Evolutionary conservation across 2,329 filamentous ascomycete genomes (phyloP).

Genomic region (Arthrobotrys sphaeroides): DNA sequence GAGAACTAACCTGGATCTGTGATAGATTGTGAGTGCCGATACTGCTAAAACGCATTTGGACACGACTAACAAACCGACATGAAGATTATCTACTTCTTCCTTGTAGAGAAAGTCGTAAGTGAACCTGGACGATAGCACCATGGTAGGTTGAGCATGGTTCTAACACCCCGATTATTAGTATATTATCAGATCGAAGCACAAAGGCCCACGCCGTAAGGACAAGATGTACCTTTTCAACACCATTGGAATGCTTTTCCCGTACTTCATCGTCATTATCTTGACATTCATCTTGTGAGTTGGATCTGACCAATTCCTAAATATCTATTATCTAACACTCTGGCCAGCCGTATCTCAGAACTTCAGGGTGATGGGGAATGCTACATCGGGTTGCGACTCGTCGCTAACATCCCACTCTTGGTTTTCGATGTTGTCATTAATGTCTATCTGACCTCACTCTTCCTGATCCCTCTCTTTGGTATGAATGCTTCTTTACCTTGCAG

Average conservation of each 20-base stretch:
- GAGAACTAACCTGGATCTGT: too few species aligned
- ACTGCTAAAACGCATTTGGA: neutral
- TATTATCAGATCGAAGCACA: conserved; percentile 68
- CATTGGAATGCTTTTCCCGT: conserved; percentile 65
- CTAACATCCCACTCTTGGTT: conserved; percentile 70
- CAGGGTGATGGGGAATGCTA: conserved; percentile 67
- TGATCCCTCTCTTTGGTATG: conserved; percentile 69
- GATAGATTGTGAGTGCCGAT: conserved; percentile 59
- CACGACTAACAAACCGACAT: conserved; percentile 61
- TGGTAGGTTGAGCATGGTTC: neutral
- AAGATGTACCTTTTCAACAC: conserved; percentile 71
- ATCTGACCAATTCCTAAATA: neutral
- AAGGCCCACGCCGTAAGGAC: conserved; percentile 65
- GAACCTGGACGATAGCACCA: neutral
- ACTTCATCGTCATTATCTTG: conserved; percentile 65
- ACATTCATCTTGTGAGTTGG: conserved; percentile 70
- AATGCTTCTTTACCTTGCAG: conserved; percentile 2
- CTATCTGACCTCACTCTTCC: conserved; percentile 72
- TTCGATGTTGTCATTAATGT: conserved; percentile 72
- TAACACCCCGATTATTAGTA: conserved; percentile 59
- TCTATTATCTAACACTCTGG: neutral
- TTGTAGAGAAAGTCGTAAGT: conserved; percentile 71
- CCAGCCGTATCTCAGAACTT: conserved; percentile 69
- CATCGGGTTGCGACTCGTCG: conserved; percentile 70
- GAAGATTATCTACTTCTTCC: conserved; percentile 69